Evolutionary conservation across 805 yeast genomes (phyloP), one percentile per base, ranked within the genome.

Genomic region (Isabelozyma gotoi): DNA sequence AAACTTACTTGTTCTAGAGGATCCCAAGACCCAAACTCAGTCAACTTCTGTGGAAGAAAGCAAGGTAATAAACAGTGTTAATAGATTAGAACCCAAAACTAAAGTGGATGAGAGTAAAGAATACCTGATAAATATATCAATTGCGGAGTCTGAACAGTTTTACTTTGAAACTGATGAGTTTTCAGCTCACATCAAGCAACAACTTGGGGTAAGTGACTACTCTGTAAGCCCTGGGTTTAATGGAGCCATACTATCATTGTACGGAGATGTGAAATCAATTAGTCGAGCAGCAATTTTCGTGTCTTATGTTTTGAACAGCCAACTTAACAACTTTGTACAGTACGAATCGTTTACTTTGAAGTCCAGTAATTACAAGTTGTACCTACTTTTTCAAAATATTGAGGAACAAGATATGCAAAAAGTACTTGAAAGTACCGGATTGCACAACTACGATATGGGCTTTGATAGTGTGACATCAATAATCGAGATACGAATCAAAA

Each of bases 301-400:
- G 10, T 48, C 67, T 2, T 71, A 53, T 44, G 24, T 60, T 4
- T 40, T 63, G 31, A 50, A 45, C 27, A 57, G 62, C 2, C 54
- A 52, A 20, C 40, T 65, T 21, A 69, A 69, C 42, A 62, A 61
- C 34, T 32, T 60, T 7, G 43, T 52, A 16, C 44, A 50, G 7
- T 41, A 41, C 21, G 58, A 59, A 37, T 39, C 51, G 7, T 60
- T 51, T 43, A 70, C 72, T 1, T 59, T 71, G 36, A 68, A 67
- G 40, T 63, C 68, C 2, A 40, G 52, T 21, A 67, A 65, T 44
- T 37, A 15, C 17, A 36, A 35, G 19, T 19, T 35, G 15, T 12
- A 35, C 20, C 18, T 35, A 18, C 24, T 35, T 11, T 15, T 19
- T 5, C 6, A 35, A 15, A 35, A 35, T 19, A 19, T 35, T 10